Conservation (phyloP, 495 filamentous ascomycete genomes). For the Talaromyces wortmannii region DNA sequence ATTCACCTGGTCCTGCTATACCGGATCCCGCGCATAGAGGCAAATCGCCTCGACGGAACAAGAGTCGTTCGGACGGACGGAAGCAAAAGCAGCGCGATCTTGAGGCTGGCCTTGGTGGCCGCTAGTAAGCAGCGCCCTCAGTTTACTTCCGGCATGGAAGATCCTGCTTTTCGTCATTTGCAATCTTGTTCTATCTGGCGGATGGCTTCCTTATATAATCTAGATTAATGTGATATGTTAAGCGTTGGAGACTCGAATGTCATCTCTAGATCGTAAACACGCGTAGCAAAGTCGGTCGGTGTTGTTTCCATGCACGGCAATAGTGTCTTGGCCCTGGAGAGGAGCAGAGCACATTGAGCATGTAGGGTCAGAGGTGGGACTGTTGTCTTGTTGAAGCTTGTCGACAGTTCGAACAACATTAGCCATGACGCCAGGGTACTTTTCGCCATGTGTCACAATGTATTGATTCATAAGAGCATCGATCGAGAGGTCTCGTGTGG, state of each 20-base stretch:
- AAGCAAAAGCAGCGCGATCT: slow-evolving; percentile 9
- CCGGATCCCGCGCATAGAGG: slow-evolving; percentile 17
- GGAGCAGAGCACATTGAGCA: slow-evolving; percentile 40
- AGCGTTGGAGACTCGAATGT: neutral
- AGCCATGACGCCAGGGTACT: slow-evolving; percentile 85
- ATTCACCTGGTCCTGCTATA: slow-evolving; percentile 9
- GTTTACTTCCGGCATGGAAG: no score
- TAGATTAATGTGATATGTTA: neutral
- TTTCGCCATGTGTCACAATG: slow-evolving; percentile 77
- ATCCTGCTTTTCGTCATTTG: no score
- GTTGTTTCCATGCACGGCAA: slow-evolving; percentile 16
- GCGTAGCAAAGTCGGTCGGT: slow-evolving; percentile 47
- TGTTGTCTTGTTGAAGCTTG: slow-evolving; percentile 48
- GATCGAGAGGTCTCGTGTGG: slow-evolving; percentile 65
- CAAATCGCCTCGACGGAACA: slow-evolving; percentile 13
- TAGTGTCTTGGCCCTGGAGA: slow-evolving; percentile 20
- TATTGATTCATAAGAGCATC: slow-evolving; percentile 87
- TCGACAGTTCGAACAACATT: slow-evolving; percentile 87
- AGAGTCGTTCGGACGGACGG: slow-evolving; percentile 28
- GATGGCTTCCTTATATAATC: neutral
- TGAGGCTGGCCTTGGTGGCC: neutral
- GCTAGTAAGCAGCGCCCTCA: neutral
- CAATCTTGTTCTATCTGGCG: neutral
- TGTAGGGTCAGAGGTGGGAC: slow-evolving; percentile 6
- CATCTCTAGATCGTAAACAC: slow-evolving; percentile 45